Conservation (phyloP, 805 yeast species). For the Tetrapisispora taiwanensis region DNA sequence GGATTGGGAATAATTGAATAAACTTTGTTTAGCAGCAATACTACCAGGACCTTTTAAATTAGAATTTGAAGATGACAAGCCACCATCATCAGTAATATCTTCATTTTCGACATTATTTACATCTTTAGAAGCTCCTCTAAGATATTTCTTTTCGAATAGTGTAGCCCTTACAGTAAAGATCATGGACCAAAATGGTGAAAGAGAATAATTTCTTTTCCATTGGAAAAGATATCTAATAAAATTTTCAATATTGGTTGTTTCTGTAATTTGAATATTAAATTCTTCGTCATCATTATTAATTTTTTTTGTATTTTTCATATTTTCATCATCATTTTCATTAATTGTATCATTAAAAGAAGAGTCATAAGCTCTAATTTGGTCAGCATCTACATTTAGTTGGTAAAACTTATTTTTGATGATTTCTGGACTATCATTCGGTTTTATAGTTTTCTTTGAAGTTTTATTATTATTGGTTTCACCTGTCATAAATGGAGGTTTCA, state of each 20-base stretch:
- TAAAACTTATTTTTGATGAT: constrained; percentile 11
- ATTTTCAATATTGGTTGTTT: constrained; percentile 24
- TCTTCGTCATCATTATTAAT: neutral
- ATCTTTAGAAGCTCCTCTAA: constrained; percentile 24
- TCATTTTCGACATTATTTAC: neutral
- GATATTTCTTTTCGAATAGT: constrained; percentile 36
- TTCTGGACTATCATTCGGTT: neutral
- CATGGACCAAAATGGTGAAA: constrained; percentile 47
- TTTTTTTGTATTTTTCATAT: neutral
- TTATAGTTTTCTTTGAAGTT: neutral
- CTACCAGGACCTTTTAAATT: neutral
- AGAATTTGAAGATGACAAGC: neutral
- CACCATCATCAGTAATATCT: neutral
- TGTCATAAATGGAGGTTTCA: constrained; percentile 6
- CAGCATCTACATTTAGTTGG: neutral
- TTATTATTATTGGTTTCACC: constrained; percentile 3
- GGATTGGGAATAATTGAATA: constrained; percentile 23
- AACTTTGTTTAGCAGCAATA: constrained; percentile 12
- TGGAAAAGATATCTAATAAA: constrained; percentile 24
- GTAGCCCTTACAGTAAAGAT: constrained; percentile 43
- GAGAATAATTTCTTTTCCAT: constrained; percentile 18
- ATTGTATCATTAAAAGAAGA: neutral
- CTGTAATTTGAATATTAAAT: constrained; percentile 8
- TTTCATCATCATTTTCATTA: neutral
- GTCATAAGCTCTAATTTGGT: neutral